phyloP scores from a whole-genome alignment of 345 rosid species.

The Eutrema japonicum region DNA sequence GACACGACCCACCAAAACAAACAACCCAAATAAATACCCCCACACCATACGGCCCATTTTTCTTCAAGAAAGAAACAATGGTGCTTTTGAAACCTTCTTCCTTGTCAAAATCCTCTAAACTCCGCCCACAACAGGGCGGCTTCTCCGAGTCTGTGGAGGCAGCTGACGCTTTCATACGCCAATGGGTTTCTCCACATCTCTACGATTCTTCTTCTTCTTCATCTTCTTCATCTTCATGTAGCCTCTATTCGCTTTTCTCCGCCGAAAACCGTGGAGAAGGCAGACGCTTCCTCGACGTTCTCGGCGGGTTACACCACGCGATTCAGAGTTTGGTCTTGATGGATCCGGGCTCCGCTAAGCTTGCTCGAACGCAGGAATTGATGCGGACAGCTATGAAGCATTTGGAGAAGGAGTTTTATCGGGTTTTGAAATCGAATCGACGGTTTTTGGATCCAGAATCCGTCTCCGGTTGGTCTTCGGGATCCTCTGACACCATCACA shows the following conservation, averaged over 20 bases:
- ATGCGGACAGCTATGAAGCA: constrained; percentile 70
- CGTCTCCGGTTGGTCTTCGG: constrained; percentile 45
- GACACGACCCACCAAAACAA: constrained; percentile 13
- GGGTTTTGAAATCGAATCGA: constrained; percentile 51
- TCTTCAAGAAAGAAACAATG: constrained; percentile 30
- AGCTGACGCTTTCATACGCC: constrained; percentile 48
- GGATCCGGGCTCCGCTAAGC: constrained; percentile 48
- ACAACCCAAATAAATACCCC: constrained; percentile 32
- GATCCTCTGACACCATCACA: constrained; percentile 22
- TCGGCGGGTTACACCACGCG: constrained; percentile 54
- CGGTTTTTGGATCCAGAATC: constrained; percentile 53
- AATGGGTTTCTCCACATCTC: constrained; percentile 47
- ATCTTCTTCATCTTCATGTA: constrained; percentile 23
- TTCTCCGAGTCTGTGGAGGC: constrained; percentile 56
- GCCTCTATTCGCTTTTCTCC: constrained; percentile 51
- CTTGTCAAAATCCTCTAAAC: constrained; percentile 7
- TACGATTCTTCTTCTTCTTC: constrained; percentile 20
- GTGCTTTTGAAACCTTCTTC: constrained; percentile 36
- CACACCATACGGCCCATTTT: background rate
- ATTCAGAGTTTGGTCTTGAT: constrained; percentile 49
- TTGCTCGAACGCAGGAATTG: constrained; percentile 54
- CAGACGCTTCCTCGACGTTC: constrained; percentile 51
- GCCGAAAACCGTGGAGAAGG: constrained; percentile 52
- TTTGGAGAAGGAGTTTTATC: constrained; percentile 65
- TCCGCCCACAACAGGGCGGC: constrained; percentile 30